A percentile compares a stretch with the other conserved stretches of the same genome.
Conservation (phyloP, 2,329 filamentous ascomycete species). For the Leptosphaerulina australis region DNA sequence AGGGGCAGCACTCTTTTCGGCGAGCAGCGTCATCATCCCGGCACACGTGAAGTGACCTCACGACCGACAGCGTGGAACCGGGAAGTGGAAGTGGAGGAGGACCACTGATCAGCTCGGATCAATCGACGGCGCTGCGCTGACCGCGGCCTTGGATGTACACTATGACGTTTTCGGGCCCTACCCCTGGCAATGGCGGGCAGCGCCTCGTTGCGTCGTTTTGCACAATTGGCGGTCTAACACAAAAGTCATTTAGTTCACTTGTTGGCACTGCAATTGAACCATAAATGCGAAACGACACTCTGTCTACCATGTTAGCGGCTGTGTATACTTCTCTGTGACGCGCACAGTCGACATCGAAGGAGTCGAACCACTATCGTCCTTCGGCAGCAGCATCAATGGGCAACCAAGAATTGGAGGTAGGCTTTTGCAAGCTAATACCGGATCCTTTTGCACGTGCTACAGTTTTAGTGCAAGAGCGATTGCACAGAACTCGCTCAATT, state of each 20-base stretch:
- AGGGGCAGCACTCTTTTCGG: slow-evolving; percentile 25
- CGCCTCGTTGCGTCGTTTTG: slow-evolving; percentile 4
- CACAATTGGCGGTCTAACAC: not conserved
- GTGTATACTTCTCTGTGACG: no score
- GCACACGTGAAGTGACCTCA: slow-evolving; percentile 27
- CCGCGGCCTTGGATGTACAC: slow-evolving; percentile 38
- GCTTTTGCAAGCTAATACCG: not conserved
- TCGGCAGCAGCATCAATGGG: not conserved
- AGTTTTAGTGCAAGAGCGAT: not conserved
- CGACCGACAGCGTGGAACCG: slow-evolving; percentile 41
- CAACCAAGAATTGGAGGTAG: not conserved
- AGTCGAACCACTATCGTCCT: no score
- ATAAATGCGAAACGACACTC: no score
- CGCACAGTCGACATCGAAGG: not conserved
- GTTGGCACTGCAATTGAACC: not conserved
- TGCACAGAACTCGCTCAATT: slow-evolving; percentile 1
- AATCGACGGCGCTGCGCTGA: slow-evolving; percentile 31
- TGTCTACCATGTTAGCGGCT: no score
- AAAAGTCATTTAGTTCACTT: not conserved
- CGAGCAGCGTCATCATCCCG: slow-evolving; percentile 24
- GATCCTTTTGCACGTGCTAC: slow-evolving; percentile 9
- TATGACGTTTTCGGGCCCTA: slow-evolving; percentile 28
- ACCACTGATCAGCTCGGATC: slow-evolving; percentile 37
- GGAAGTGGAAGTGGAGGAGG: slow-evolving; percentile 32
- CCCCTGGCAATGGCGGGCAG: slow-evolving; percentile 18